Base-by-base conservation (phyloP, 768 basidiomycete species). In the Lactarius indigo region DNA sequence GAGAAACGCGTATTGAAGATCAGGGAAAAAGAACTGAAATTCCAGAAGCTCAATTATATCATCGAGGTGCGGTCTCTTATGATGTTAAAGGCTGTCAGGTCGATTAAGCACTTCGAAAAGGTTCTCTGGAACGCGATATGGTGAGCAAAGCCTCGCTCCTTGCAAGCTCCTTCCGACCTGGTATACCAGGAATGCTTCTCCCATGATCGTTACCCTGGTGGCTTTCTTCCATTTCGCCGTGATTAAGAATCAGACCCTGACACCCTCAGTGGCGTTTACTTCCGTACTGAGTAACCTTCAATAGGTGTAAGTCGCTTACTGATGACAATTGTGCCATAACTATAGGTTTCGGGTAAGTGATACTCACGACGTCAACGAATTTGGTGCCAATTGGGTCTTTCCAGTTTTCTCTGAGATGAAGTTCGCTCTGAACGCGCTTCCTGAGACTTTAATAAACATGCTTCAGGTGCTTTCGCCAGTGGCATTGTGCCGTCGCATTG, bases 361-460 rank as follows among this genome's bases (percentile, higher is more conserved):
- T 23, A 5, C 20, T 12, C 55, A 57, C 28, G 31, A 37, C 37
- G 18, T 60, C 3, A 20, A 30, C 20, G 1, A 3, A 8, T 56
- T 58, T 30, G 42, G 20, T 59, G 13, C 39, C 50, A 63, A 28
- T 42, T 31, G 33, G 1, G 33, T 37, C 63, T 52, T 73, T 26
- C 42, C 28, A 86, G 93, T 96, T 23, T 96, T 96, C 77, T 83
- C 83, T 60, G 92, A 95, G 77, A 87, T 96, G 83, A 90, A 90
- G 73, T 96, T 89, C 70, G 92, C 90, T 6, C 82, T 96, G 62
- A 94, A 89, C 71, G 90, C 90, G 1, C 83, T 97, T 6, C 95
- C 95, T 0, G 94, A 96, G 75, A 94, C 92, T 0, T 87, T 96
- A 73, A 93, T 97, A 75, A 92, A 93, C 72, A 83, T 92, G 79